Evolutionary conservation across 2,329 filamentous ascomycete genomes (phyloP), one percentile per base, ranked within the genome.

Genomic region (Hymenoscyphus linearis): DNA sequence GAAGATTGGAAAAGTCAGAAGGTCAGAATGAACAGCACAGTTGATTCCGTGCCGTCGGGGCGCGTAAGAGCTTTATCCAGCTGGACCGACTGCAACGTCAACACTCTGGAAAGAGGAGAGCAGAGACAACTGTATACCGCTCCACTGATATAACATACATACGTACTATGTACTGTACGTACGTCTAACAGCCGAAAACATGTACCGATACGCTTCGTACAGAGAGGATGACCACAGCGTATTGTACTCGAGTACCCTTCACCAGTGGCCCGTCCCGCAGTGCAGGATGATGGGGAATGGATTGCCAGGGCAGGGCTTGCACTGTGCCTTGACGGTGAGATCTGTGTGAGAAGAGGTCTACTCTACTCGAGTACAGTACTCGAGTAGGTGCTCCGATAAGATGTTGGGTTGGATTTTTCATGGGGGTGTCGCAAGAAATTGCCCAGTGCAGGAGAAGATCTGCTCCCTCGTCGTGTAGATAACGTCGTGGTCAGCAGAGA

Each of bases 21-120:
- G 37, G n/a, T 18, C 16, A 40, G n/a, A 40, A 9, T 2, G 14
- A 40, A 40, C 37, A 16, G 5, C 37, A 40, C 16, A 16, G n/a
- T 18, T n/a, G n/a, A 18, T 40, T 40, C 35, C 35, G 36, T 60
- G 52, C 52, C 36, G 14, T 36, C 52, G 27, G 13, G 52, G 58
- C 52, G 58, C 58, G 58, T 60, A 55, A 47, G 58, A 47, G 58
- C 58, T 55, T 60, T 55, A 54, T 25, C 52, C 52, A 58, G 27
- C 34, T 54, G 57, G 34, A 44, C 50, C 50, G 22, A 53, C 27
- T 27, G 18, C 35, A 50, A 35, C 53, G 26, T 31, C 27, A 12
- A 55, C 12, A 16, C 31, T 12, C 25, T 34, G 26, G 53, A n/a
- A 12, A 40, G 31, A 9, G 31, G 10, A 31, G n/a, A n/a, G 4